Evolutionary conservation across 1,284 basidiomycete species (phyloP), one percentile per base, ranked within the genome.

Genomic region (Grifola frondosa): DNA sequence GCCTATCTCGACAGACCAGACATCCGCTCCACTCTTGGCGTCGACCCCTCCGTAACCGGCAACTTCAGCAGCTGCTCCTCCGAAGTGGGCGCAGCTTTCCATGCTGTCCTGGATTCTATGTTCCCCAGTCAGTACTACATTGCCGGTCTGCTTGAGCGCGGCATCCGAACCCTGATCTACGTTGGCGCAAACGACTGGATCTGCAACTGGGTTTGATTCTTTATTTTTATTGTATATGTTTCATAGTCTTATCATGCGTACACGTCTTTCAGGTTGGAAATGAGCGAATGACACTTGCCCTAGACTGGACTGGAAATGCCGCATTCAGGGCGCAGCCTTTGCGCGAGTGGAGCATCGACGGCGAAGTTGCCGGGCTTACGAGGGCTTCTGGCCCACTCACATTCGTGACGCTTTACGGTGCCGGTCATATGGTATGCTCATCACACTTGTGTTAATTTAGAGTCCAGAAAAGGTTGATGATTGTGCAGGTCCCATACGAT

Each of bases 201-300:
- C 48, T 89, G 86, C 59, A 90, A 88, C 63, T 84, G 82, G 74
- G 65, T 88, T n/a, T n/a, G n/a, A n/a, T n/a, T n/a, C n/a, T n/a
- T n/a, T n/a, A n/a, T n/a, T n/a, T n/a, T n/a, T n/a, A n/a, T n/a
- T n/a, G n/a, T n/a, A n/a, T n/a, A n/a, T n/a, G n/a, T n/a, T n/a
- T n/a, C n/a, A n/a, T n/a, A n/a, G n/a, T n/a, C n/a, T n/a, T n/a
- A n/a, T n/a, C n/a, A n/a, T n/a, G n/a, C n/a, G n/a, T n/a, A n/a
- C n/a, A n/a, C n/a, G n/a, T n/a, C n/a, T n/a, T n/a, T n/a, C n/a
- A n/a, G n/a, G n/a, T 57, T 13, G 84, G 79, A 3, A 88, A 87
- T 55, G 77, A 83, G 53, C 63, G 70, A 8, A 84, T 81, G 81
- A 78, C 80, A 22, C 61, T 74, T 35, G 58, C 56, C 1, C 66